A percentile compares a stretch with the other conserved stretches of the same genome.
These are phyloP conservation scores for Goffeauzyma gilvescens DNA, from an alignment of 768 basidiomycete genomes.

Conservation along the genomic window DNA sequence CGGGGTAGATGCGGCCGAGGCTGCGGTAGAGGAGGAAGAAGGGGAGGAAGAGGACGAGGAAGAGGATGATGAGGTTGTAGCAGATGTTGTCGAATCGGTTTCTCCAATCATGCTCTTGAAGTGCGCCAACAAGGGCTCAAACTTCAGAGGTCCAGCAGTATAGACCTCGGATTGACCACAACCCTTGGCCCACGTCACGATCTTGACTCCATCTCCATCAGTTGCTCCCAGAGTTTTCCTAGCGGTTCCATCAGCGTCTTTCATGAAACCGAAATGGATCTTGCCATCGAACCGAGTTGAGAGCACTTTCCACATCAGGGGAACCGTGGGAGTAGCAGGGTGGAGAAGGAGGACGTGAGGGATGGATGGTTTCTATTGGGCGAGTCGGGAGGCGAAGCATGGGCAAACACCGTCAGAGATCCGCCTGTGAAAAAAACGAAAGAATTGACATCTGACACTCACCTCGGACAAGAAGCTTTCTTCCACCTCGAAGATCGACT, in stretches of 20 bases:
- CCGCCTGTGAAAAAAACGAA: background rate
- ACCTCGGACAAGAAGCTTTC: conserved; percentile 51
- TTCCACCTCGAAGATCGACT: conserved; percentile 41
- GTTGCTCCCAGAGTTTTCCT: conserved; percentile 39
- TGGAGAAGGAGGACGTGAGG: conserved; percentile 31
- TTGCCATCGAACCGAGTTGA: conserved; percentile 36
- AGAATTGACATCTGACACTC: conserved; percentile 22
- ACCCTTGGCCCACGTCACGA: conserved; percentile 44
- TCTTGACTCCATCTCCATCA: conserved; percentile 37
- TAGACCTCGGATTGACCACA: background rate
- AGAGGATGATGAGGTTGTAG: background rate
- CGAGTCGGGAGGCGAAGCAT: background rate
- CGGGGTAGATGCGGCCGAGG: background rate
- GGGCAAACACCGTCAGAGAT: background rate
- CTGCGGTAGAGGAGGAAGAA: conserved; percentile 3
- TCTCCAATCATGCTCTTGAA: conserved; percentile 41
- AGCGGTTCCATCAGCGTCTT: conserved; percentile 37
- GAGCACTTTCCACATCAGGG: conserved; percentile 33
- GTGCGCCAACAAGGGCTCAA: conserved; percentile 54
- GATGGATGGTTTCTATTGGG: conserved; percentile 23
- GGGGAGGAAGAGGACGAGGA: background rate
- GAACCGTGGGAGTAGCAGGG: conserved; percentile 28
- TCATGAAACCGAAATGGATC: conserved; percentile 52
- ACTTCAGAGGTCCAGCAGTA: conserved; percentile 46
- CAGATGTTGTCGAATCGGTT: conserved; percentile 9